These are phyloP conservation scores for Fusarium odoratissimum DNA, from an alignment of 2,329 filamentous ascomycete species.

Conservation along the genomic window DNA sequence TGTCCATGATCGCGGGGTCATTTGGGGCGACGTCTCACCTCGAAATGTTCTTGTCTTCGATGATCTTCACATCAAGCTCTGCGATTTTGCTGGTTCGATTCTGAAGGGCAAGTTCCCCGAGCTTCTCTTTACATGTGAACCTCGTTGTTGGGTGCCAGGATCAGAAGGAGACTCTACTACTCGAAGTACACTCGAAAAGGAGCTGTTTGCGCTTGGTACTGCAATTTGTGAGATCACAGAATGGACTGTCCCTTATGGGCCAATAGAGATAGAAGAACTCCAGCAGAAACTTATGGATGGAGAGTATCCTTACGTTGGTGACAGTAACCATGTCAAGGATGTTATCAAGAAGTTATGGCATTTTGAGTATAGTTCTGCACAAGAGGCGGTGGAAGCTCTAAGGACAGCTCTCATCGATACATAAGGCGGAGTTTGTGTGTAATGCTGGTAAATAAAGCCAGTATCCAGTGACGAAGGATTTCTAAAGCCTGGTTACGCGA, in stretches of 20 bases:
- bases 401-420: neutral
- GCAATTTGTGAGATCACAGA: neutral
- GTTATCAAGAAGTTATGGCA: neutral
- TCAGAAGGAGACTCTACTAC: neutral
- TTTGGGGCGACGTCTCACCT: neutral
- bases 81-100: neutral
- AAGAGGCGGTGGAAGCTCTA: neutral
- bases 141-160: neutral
- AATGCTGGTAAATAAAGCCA: neutral
- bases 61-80: neutral
- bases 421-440: neutral
- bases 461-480: too few relatives aligned
- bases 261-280: neutral
- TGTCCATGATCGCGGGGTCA: neutral
- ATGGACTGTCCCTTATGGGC: neutral
- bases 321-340: neutral
- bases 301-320: neutral
- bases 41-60: neutral
- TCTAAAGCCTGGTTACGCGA: neutral
- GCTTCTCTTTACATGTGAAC: neutral
- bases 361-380: neutral
- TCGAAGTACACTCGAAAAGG: neutral
- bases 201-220: neutral
- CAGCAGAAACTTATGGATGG: neutral
- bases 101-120: neutral